A percentile compares a stretch with the other conserved stretches of the same genome.
phyloP scores from a whole-genome alignment of 352 stramenopile genomes.

The Phytophthora fragariae region DNA sequence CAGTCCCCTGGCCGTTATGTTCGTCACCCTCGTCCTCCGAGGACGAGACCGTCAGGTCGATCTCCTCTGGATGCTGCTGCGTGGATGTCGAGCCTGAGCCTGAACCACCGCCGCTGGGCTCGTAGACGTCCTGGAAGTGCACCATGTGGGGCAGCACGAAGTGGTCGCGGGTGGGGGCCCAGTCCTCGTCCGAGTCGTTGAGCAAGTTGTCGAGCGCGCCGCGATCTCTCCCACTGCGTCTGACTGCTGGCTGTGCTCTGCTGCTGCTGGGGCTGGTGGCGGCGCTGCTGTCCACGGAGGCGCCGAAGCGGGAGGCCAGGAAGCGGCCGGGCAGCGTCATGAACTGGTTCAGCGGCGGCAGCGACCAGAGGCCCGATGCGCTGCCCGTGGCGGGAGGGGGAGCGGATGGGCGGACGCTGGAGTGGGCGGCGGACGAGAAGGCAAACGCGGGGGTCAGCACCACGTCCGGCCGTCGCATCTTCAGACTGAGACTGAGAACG shows the following conservation, averaged over 20 bases:
- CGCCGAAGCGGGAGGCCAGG: conserved; percentile 23
- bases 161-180: neutral
- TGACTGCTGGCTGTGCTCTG: neutral
- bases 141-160: conserved; percentile 22
- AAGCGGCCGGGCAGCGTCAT: conserved; percentile 41
- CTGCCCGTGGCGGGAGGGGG: neutral
- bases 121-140: conserved; percentile 17
- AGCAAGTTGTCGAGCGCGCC: conserved; percentile 26
- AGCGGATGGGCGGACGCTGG: neutral
- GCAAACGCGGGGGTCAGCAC: neutral
- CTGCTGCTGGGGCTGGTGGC: neutral
- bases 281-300: conserved; percentile 7
- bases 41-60: conserved; percentile 73
- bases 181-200: conserved; percentile 38
- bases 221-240: neutral
- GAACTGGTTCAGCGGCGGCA: conserved; percentile 46
- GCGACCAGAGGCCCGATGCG: conserved; percentile 19
- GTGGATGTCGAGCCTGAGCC: neutral
- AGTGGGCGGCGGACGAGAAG: neutral
- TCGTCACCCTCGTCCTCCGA: conserved; percentile 54
- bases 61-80: conserved; percentile 48
- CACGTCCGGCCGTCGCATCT: conserved; percentile 32
- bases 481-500: conserved; percentile 2
- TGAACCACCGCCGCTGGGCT: neutral
- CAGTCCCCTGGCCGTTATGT: neutral